Evolutionary conservation across 257 asterid species (phyloP).

Genomic region (Leonotis leonurus): DNA sequence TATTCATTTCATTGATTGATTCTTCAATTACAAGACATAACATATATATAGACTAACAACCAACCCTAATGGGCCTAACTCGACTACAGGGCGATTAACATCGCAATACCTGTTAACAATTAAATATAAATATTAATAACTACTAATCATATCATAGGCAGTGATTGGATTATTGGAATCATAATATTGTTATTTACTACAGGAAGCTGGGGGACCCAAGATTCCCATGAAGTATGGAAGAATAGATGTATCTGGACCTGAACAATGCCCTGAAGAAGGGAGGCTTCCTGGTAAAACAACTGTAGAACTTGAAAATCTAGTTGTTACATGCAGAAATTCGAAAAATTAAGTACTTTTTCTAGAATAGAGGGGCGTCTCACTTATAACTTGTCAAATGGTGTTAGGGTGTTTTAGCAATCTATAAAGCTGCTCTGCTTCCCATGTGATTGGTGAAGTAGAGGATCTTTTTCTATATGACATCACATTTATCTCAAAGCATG

Average conservation of each 20-base stretch:
- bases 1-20: too few species aligned
- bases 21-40: too few species aligned
- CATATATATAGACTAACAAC: too few species aligned
- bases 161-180: constrained; percentile 17
- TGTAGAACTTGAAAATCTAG: constrained; percentile 5
- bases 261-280: constrained; percentile 96
- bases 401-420: too few species aligned
- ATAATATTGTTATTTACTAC: constrained; percentile 15
- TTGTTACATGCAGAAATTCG: background rate
- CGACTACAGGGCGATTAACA: too few species aligned
- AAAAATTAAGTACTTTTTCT: background rate
- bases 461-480: background rate
- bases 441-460: background rate
- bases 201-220: constrained; percentile 98
- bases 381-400: background rate
- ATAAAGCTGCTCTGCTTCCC: constrained; percentile 2
- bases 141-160: too few species aligned
- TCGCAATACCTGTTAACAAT: too few species aligned
- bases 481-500: background rate
- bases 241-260: constrained; percentile 75
- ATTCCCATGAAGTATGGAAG: constrained; percentile 98
- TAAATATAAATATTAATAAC: too few species aligned
- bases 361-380: background rate
- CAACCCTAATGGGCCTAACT: too few species aligned
- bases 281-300: constrained; percentile 87